Evolutionary conservation across 1,284 basidiomycete genomes (phyloP).

Genomic region (Nidula niveotomentosa): DNA sequence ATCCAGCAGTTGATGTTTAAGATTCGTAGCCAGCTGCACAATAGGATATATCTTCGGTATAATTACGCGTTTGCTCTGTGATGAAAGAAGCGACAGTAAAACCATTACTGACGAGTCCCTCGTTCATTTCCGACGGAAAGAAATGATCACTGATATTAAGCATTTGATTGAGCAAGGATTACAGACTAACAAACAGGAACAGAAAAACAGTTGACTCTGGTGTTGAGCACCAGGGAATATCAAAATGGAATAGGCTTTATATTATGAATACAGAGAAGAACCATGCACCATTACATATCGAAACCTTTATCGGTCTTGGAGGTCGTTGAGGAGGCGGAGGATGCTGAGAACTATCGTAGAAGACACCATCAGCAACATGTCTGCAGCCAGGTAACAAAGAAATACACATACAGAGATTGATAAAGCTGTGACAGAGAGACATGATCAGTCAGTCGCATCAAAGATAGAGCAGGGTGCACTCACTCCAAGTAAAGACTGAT

Average conservation of each 20-base stretch:
- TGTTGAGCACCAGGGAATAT: too few species aligned
- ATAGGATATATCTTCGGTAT: too few species aligned
- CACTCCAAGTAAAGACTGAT: slow-evolving; percentile 89
- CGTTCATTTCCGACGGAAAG: too few species aligned
- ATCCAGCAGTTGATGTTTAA: neutral
- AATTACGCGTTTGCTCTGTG: too few species aligned
- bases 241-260: too few species aligned
- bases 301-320: slow-evolving; percentile 38
- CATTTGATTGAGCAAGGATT: too few species aligned
- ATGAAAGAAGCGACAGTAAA: too few species aligned
- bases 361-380: neutral
- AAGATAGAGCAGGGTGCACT: slow-evolving; percentile 23
- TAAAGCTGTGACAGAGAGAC: slow-evolving; percentile 44
- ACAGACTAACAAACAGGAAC: too few species aligned
- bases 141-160: too few species aligned
- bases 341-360: slow-evolving; percentile 67
- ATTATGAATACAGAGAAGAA: neutral
- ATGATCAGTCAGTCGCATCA: slow-evolving; percentile 6
- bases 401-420: slow-evolving; percentile 68
- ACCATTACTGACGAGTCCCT: too few species aligned
- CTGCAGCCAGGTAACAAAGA: neutral
- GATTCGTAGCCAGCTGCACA: too few species aligned
- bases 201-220: too few species aligned
- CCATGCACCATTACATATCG: neutral
- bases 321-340: slow-evolving; percentile 67